Conservation (phyloP, 2,329 filamentous ascomycete genomes). For the Hymenoscyphus linearis region DNA sequence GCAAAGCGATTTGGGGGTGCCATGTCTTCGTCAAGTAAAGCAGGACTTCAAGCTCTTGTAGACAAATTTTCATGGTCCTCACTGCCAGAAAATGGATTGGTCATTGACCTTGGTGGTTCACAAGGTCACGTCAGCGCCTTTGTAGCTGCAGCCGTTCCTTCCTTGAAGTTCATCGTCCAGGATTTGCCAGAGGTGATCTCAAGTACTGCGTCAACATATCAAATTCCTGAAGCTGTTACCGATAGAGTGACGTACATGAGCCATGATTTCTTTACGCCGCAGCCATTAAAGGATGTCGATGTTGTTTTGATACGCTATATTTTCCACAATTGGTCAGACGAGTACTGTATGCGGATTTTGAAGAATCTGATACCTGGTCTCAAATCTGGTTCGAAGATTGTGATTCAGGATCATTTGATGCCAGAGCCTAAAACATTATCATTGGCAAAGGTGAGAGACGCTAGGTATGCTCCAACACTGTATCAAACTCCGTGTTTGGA, state of each 20-base stretch:
- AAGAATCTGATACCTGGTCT: conserved; percentile 37
- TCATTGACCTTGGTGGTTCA: conserved; percentile 24
- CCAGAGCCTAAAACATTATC: conserved; percentile 8
- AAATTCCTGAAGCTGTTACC: conserved; percentile 13
- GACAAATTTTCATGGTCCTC: conserved; percentile 9
- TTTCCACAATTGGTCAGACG: conserved; percentile 44
- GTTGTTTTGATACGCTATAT: conserved; percentile 43
- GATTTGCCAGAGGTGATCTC: conserved; percentile 27
- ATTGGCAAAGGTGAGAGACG: conserved; percentile 7
- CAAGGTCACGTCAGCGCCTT: conserved; percentile 23
- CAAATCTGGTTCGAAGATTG: conserved; percentile 37
- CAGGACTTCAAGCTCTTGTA: conserved; percentile 8
- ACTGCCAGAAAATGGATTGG: neutral
- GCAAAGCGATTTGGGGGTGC: conserved; percentile 46
- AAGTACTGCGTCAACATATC: conserved; percentile 1
- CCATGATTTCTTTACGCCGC: conserved; percentile 41
- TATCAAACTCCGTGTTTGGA: no score
- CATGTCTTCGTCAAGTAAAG: conserved; percentile 34
- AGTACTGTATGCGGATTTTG: conserved; percentile 34
- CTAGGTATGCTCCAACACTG: conserved; percentile 3
- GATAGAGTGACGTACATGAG: conserved; percentile 27
- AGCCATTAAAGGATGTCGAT: conserved; percentile 37
- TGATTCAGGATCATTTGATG: conserved; percentile 22
- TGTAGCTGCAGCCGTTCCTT: conserved; percentile 18
- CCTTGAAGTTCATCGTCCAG: conserved; percentile 25